A percentile compares a stretch with the other conserved stretches of the same genome.
Conservation (phyloP, 306 rosid species). For the Erythrophleum fordii region DNA sequence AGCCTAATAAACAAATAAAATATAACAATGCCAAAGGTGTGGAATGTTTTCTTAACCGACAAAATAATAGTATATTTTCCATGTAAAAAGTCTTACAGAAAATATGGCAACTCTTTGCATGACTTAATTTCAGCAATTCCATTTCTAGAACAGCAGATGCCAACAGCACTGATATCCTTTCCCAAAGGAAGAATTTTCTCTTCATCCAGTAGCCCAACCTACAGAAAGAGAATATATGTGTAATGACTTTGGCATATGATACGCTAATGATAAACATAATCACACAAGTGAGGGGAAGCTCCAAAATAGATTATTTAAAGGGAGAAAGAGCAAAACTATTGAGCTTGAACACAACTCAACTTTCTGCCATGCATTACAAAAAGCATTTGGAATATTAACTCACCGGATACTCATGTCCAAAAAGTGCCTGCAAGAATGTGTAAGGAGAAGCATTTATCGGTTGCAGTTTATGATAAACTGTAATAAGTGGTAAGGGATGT, state of each 20-base stretch:
- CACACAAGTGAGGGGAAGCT: slow-evolving; percentile 3
- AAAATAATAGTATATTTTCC: slow-evolving; percentile 17
- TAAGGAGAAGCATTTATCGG: slow-evolving; percentile 68
- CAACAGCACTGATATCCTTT: slow-evolving; percentile 81
- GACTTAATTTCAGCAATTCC: slow-evolving; percentile 81
- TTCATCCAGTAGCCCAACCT: slow-evolving; percentile 90
- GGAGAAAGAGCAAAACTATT: slow-evolving; percentile 3
- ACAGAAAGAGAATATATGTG: slow-evolving; percentile 37
- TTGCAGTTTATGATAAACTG: slow-evolving; percentile 79
- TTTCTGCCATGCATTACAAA: background rate
- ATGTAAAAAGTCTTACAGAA: slow-evolving; percentile 65
- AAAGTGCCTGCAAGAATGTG: slow-evolving; percentile 78
- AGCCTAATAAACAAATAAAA: slow-evolving; percentile 12
- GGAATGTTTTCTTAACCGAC: slow-evolving; percentile 22
- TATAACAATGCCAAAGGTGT: slow-evolving; percentile 10
- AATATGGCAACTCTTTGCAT: slow-evolving; percentile 82
- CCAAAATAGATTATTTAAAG: slow-evolving; percentile 24
- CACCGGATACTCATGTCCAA: slow-evolving; percentile 84
- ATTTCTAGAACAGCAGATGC: slow-evolving; percentile 61
- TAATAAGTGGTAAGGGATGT: slow-evolving; percentile 81
- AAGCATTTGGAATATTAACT: slow-evolving; percentile 45
- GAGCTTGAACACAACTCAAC: slow-evolving; percentile 22
- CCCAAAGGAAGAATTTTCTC: slow-evolving; percentile 92
- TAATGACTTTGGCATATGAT: slow-evolving; percentile 35
- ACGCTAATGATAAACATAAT: slow-evolving; percentile 24